phyloP scores from a whole-genome alignment of 129 eudicot genomes.

The Logfia minima region DNA sequence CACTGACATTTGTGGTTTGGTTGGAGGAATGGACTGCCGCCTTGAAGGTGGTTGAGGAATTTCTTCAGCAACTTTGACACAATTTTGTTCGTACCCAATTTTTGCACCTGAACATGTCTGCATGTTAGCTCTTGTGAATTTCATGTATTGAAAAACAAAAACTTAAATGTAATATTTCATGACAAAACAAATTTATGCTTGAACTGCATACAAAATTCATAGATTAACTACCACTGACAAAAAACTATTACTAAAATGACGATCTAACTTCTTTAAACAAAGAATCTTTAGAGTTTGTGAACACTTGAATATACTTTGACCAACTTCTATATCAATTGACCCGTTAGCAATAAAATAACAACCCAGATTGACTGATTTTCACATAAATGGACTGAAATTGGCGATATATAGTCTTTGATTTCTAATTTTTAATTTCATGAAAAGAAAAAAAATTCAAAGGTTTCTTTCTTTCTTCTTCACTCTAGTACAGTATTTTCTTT shows the following conservation, averaged over 20 bases:
- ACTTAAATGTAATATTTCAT: too few species aligned
- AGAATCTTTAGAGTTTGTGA: not conserved
- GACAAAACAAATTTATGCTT: too few species aligned
- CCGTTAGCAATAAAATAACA: not conserved
- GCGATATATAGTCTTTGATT: too few species aligned
- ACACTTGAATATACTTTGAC: not conserved
- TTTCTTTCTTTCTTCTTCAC: not conserved
- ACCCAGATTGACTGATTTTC: not conserved
- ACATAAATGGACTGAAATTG: too few species aligned
- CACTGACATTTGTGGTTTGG: slow-evolving; percentile 24
- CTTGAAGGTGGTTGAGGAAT: slow-evolving; percentile 53
- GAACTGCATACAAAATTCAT: not conserved
- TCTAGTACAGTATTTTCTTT: too few species aligned
- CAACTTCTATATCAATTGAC: not conserved
- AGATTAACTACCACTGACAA: not conserved
- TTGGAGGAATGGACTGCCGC: slow-evolving; percentile 40
- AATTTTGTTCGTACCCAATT: slow-evolving; percentile 32
- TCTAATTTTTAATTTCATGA: too few species aligned
- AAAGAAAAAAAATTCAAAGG: too few species aligned
- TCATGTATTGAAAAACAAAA: not conserved
- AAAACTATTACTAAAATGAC: not conserved
- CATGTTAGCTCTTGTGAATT: slow-evolving; percentile 10
- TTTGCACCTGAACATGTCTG: slow-evolving; percentile 31
- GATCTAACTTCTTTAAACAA: not conserved
- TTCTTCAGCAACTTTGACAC: slow-evolving; percentile 36